Evolutionary conservation across 768 basidiomycete species (phyloP).

Genomic region (Trametopsis cervina): DNA sequence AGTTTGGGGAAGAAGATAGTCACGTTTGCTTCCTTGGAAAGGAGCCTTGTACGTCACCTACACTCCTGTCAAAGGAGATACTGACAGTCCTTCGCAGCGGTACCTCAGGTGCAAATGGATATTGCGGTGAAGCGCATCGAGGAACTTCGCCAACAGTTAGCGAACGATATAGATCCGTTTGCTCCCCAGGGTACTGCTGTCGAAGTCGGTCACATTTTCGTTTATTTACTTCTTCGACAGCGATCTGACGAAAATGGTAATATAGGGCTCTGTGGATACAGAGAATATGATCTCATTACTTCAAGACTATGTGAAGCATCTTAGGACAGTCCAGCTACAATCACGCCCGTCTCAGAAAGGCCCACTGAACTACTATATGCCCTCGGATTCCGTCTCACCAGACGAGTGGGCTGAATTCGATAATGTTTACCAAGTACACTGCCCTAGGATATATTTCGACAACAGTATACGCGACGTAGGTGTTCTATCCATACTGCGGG

Average conservation of each 20-base stretch:
- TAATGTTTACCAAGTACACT: conserved; percentile 88
- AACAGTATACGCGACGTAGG: conserved; percentile 74
- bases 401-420: conserved; percentile 78
- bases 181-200: background rate
- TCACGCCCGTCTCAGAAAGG: conserved; percentile 28
- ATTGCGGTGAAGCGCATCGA: conserved; percentile 49
- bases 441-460: conserved; percentile 73
- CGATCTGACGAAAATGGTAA: too few species aligned
- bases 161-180: conserved; percentile 1
- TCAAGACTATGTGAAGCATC: conserved; percentile 51
- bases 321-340: conserved; percentile 39
- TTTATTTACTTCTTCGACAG: background rate
- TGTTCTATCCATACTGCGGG: conserved; percentile 6
- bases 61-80: background rate
- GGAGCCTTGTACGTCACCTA: conserved; percentile 48
- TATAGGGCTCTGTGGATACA: conserved; percentile 9
- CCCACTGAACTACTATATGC: conserved; percentile 52
- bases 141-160: conserved; percentile 31
- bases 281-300: conserved; percentile 54
- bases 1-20: conserved; percentile 82
- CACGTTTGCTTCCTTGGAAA: conserved; percentile 77
- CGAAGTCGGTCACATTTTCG: background rate
- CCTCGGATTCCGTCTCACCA: conserved; percentile 57
- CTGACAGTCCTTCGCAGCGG: conserved; percentile 34
- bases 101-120: conserved; percentile 56